Percentiles rank a stretch among this genome's conserved stretches.
phyloP scores from a whole-genome alignment of 352 stramenopile species.

The Thalassiosira hispida region DNA sequence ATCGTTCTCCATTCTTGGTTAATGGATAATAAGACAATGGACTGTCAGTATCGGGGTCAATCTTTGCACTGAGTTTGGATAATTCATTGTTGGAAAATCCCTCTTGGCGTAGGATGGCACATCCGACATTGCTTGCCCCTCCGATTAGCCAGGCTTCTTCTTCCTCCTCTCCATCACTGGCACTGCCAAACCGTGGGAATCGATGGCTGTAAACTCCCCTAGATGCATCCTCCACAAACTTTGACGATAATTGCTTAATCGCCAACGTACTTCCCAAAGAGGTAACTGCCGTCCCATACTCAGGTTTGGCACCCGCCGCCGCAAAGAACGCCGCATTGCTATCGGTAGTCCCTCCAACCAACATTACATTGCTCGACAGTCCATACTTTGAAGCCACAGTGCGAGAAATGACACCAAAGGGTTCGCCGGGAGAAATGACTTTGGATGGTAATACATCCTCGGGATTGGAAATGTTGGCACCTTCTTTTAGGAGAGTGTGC shows the following conservation, averaged over 20 bases:
- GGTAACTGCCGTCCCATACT: constrained; percentile 73
- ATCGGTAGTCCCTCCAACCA: constrained; percentile 83
- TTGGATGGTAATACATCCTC: constrained; percentile 55
- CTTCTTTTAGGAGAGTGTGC: constrained; percentile 55
- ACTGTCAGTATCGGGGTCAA: constrained; percentile 70
- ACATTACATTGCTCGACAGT: constrained; percentile 43
- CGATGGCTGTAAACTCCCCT: constrained; percentile 82
- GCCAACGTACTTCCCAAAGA: constrained; percentile 77
- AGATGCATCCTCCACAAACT: constrained; percentile 77
- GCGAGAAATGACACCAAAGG: constrained; percentile 66
- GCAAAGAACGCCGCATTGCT: constrained; percentile 85
- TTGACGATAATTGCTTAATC: constrained; percentile 78
- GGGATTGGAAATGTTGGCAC: constrained; percentile 55
- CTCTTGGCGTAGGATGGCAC: constrained; percentile 73
- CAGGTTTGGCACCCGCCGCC: constrained; percentile 47
- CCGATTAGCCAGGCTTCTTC: constrained; percentile 76
- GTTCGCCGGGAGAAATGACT: constrained; percentile 76
- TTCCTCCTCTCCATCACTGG: constrained; percentile 25
- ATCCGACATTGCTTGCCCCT: constrained; percentile 83
- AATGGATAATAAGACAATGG: constrained; percentile 79
- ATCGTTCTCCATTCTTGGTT: constrained; percentile 77
- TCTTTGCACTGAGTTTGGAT: constrained; percentile 56
- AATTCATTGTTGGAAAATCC: constrained; percentile 80
- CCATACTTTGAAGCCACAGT: constrained; percentile 59
- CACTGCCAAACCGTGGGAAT: constrained; percentile 62